Percentiles rank a stretch among this genome's conserved stretches.
phyloP scores from a whole-genome alignment of 208 protist species.

The Trypanosoma vivax region DNA sequence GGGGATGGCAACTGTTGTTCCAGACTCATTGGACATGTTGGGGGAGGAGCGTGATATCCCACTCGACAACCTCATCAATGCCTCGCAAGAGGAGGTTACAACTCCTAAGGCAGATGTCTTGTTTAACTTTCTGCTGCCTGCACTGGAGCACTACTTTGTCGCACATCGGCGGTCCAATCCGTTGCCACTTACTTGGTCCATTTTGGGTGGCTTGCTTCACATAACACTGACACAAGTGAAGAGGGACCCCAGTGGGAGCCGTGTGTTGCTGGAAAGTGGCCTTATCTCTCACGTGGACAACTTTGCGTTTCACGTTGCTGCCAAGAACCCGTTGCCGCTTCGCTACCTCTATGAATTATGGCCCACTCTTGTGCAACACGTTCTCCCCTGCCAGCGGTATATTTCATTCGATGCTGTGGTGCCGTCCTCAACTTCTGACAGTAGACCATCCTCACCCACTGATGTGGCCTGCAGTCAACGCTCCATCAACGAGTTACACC shows the following conservation, averaged over 20 bases:
- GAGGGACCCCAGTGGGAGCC: conserved; percentile 29
- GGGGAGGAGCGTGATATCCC: conserved; percentile 17
- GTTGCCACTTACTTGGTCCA: conserved; percentile 17
- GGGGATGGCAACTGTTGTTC: conserved; percentile 8
- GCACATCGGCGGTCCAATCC: neutral
- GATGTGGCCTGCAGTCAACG: conserved; percentile 1
- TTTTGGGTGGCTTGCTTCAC: conserved; percentile 30
- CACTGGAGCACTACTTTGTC: conserved; percentile 15
- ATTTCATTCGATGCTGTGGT: conserved; percentile 10
- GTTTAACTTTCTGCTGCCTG: conserved; percentile 17
- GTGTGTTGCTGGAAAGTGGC: conserved; percentile 35
- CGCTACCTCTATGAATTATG: conserved; percentile 38
- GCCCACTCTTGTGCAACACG: conserved; percentile 7
- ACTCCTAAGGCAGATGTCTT: conserved; percentile 14
- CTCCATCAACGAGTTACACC: conserved; percentile 4
- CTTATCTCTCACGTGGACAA: conserved; percentile 28
- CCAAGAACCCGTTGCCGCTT: conserved; percentile 41
- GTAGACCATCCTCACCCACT: neutral
- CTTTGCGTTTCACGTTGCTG: conserved; percentile 30
- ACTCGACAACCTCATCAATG: conserved; percentile 19
- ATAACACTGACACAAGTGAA: conserved; percentile 32
- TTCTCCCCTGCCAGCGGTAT: conserved; percentile 6
- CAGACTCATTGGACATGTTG: neutral
- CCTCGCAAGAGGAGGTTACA: conserved; percentile 13
- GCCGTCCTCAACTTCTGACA: neutral